Base-by-base conservation (phyloP, 352 stramenopile species). In the Plasmopara muralis region DNA sequence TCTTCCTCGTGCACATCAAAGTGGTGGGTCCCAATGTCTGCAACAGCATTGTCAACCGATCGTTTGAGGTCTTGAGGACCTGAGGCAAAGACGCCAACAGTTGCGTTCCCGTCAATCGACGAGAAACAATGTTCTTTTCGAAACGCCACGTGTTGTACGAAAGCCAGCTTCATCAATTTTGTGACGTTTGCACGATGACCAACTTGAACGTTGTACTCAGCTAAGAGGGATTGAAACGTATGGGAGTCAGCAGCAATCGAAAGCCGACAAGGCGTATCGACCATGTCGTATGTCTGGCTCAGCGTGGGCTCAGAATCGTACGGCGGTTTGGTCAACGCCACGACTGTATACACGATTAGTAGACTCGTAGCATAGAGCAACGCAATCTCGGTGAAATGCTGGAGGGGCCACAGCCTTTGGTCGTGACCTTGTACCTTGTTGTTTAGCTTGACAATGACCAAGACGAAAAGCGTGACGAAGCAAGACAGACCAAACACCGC, bases 61-160 rank as follows among this genome's bases (percentile, higher is more conserved):
- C 43, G 43, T 43, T 79, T 79, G 15, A 76, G 43, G 12, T 57
- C 49, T 15, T 66, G 57, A 0, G 69, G 63, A 2, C 66, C 69
- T 0, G 69, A 79, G 28, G 76, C 55, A 49, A 79, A 79, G 9
- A 79, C 47, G 9, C 62, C 69, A n/a, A 76, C 52, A 0, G 49
- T 60, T 14, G 37, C 30, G 15, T 67, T 64, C 5, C 55, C 60
- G 2, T 15, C 15, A 34, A 10, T 42, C 13, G 15, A 20, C 9
- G 37, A 34, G 1, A 33, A 20, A 9, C 43, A 29, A 33, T 53
- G 30, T 15, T 31, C 25, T 9, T 30, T 34, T 12, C 15, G 38
- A 20, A 53, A 46, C 9, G 49, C 34, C 29, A 49, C 35, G 42
- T 71, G 60, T 4, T 43, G 38, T 0, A 43, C 30, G 15, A 68